Conservation (phyloP, 352 stramenopile genomes). For the Blastocystis sp. region DNA sequence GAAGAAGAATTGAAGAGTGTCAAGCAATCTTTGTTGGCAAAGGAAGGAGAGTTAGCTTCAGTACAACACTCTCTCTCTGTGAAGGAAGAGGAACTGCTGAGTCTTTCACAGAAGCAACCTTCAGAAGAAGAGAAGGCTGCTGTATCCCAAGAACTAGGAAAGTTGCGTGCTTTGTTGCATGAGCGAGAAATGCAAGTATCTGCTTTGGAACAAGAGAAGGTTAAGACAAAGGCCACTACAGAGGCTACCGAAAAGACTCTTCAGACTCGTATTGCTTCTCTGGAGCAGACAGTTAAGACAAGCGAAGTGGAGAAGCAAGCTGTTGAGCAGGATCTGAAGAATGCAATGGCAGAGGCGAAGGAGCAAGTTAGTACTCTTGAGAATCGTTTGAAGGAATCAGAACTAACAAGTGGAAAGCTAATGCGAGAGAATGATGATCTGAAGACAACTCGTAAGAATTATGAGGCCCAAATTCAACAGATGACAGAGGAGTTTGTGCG, state of each 20-base stretch:
- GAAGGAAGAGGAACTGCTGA: not conserved
- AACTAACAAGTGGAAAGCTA: not conserved
- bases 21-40: not conserved
- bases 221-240: not conserved
- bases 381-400: not conserved
- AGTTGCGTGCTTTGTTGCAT: not conserved
- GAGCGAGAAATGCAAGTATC: too few species aligned
- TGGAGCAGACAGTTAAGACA: not conserved
- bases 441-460: slow-evolving; percentile 33
- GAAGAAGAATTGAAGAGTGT: not conserved
- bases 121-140: not conserved
- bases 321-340: slow-evolving; percentile 47
- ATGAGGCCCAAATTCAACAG: slow-evolving; percentile 40
- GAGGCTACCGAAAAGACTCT: not conserved
- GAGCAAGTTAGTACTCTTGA: not conserved
- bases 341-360: not conserved
- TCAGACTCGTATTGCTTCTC: not conserved
- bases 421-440: slow-evolving; percentile 36
- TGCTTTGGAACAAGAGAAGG: not conserved
- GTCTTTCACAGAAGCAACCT: not conserved
- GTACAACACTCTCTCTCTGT: not conserved
- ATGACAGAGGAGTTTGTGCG: slow-evolving; percentile 53
- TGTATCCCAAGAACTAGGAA: not conserved
- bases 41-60: not conserved
- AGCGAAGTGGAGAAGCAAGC: not conserved